Conservation (phyloP, 352 stramenopile species). For the Pythium rishiriense region DNA sequence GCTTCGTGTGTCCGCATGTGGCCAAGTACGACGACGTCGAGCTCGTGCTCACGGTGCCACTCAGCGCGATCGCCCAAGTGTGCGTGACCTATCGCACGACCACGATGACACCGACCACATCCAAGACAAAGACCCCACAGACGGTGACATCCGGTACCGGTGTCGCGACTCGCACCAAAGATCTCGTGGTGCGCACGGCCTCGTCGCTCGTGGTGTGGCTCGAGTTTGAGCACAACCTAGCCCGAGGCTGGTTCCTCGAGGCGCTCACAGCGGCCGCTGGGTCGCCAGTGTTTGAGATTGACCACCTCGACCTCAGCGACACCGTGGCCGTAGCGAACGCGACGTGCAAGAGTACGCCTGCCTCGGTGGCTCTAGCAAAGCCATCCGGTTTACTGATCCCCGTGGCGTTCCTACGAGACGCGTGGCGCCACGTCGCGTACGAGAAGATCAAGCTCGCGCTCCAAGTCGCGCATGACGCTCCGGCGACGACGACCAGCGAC, state of each 20-base stretch:
- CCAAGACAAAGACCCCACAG: neutral
- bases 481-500: conserved; percentile 6
- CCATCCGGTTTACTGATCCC: neutral
- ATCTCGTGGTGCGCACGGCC: conserved; percentile 33
- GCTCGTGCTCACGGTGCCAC: conserved; percentile 31
- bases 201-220: conserved; percentile 34
- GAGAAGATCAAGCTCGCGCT: conserved; percentile 43
- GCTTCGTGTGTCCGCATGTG: conserved; percentile 47
- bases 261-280: conserved; percentile 29
- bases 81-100: conserved; percentile 41
- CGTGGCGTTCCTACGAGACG: conserved; percentile 32
- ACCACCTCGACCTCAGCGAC: conserved; percentile 41
- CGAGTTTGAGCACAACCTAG: conserved; percentile 57
- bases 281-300: conserved; percentile 32
- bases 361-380: no score
- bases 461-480: conserved; percentile 35
- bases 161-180: conserved; percentile 39
- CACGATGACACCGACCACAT: neutral
- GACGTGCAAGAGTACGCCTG: neutral
- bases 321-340: neutral
- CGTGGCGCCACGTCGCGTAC: conserved; percentile 39
- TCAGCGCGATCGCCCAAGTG: conserved; percentile 35
- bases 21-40: conserved; percentile 35
- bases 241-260: conserved; percentile 45
- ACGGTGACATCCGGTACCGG: conserved; percentile 2